Base-by-base conservation (phyloP, 345 rosid species). In the Moricandia arvensis region DNA sequence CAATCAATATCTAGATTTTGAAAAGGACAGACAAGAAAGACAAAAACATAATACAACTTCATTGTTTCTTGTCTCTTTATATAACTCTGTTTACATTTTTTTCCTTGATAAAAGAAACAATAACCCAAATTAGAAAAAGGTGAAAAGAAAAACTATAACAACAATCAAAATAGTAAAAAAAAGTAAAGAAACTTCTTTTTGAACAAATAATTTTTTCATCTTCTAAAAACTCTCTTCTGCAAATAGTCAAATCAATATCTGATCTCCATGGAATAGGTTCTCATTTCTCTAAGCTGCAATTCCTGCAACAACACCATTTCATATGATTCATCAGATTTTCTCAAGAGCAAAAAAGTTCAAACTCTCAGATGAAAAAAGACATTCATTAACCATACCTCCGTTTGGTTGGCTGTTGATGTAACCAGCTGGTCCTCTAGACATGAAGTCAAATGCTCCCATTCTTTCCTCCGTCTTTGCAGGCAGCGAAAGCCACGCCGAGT, bases 281-380 rank as follows among this genome's bases (percentile, higher is more conserved):
- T 27, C 81, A 78, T 10, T 66, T 78, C 72, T 49, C 81, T 78
- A 78, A 78, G 81, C 81, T 78, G 76, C 81, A 78, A 78, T 78
- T 34, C 81, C 81, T 78, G 63, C 63, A 71, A 13, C 45, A 66
- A 13, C 27, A 59, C 16, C 61, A 65, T 58, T 68, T 75, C 60
- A 66, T 18, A 30, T 18, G 27, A 8, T 45, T 58, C 38, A 77
- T 71, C 63, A 65, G 55, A 16, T 45, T 63, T 38, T 13, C 9
- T 13, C 11, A 34, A 63, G 12, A 45, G 12, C 47, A 74, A 29
- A 37, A 8, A 68, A 35, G 59, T 30, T 69, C 37, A 55, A 7
- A 18, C 69, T 51, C 63, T 68, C 35, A 18, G 24, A 37, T 55
- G 0, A 55, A 64, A 21, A 21, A 21, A 21, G 24, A 21, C 24